These are phyloP conservation scores for Neoascochyta sp. DNA, from an alignment of 2,329 filamentous ascomycete species.

Conservation along the genomic window DNA sequence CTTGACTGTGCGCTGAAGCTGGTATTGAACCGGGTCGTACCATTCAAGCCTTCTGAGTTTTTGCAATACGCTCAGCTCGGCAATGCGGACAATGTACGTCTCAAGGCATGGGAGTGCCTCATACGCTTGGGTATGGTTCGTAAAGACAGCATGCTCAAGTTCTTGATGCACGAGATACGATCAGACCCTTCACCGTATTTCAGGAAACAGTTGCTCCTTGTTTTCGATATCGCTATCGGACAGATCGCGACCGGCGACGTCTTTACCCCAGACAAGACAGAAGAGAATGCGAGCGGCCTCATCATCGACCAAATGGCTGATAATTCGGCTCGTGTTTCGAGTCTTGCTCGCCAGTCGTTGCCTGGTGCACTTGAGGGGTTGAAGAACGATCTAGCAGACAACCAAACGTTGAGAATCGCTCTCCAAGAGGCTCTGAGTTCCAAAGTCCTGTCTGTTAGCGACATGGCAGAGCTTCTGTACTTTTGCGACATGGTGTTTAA, in stretches of 20 bases:
- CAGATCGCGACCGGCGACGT: slow-evolving; percentile 56
- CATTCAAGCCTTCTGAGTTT: slow-evolving; percentile 54
- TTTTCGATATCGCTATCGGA: slow-evolving; percentile 56
- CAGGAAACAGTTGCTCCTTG: slow-evolving; percentile 49
- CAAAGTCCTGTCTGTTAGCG: slow-evolving; percentile 48
- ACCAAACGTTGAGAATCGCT: slow-evolving; percentile 50
- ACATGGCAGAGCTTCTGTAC: slow-evolving; percentile 56
- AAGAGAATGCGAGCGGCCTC: slow-evolving; percentile 42
- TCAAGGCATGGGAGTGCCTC: slow-evolving; percentile 58
- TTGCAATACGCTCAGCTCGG: slow-evolving; percentile 58
- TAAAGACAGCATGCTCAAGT: slow-evolving; percentile 51
- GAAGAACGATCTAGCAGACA: slow-evolving; percentile 50
- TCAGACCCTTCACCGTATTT: slow-evolving; percentile 58
- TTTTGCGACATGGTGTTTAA: slow-evolving; percentile 57
- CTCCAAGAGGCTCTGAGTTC: slow-evolving; percentile 57
- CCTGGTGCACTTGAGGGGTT: slow-evolving; percentile 57
- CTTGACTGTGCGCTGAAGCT: slow-evolving; percentile 57
- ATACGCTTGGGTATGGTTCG: slow-evolving; percentile 53
- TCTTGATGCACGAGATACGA: slow-evolving; percentile 55
- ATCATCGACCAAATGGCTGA: slow-evolving; percentile 55
- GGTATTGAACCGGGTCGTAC: slow-evolving; percentile 51
- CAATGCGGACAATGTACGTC: slow-evolving; percentile 58
- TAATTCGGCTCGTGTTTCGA: slow-evolving; percentile 44
- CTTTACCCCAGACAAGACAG: slow-evolving; percentile 28
- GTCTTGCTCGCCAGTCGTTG: slow-evolving; percentile 55